A percentile compares a stretch with the other conserved stretches of the same genome.
phyloP scores from a whole-genome alignment of 2,329 filamentous ascomycete species.

The Aspergillus unguis region DNA sequence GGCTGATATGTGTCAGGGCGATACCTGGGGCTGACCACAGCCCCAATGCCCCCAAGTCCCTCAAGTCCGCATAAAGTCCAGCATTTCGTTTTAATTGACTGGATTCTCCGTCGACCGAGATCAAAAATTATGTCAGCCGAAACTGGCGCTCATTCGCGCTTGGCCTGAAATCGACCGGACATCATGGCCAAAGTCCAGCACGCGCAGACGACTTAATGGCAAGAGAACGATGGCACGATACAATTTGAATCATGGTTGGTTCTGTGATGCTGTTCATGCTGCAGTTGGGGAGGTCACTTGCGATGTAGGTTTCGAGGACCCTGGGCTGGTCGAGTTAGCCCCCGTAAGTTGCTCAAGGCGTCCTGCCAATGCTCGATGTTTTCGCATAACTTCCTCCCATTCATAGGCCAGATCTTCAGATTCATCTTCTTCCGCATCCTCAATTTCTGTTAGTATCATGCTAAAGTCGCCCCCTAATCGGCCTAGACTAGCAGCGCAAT shows the following conservation, averaged over 20 bases:
- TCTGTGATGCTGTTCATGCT: neutral
- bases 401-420: constrained; percentile 52
- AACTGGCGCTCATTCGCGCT: neutral
- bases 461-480: constrained; percentile 90
- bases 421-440: constrained; percentile 39
- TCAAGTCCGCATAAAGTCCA: neutral
- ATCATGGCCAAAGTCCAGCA: neutral
- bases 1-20: neutral
- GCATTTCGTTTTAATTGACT: no score
- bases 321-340: constrained; percentile 16
- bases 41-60: neutral
- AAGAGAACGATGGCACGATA: no score
- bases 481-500: constrained; percentile 87
- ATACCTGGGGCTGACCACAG: constrained; percentile 1
- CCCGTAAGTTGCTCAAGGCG: constrained; percentile 49
- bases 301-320: constrained; percentile 17
- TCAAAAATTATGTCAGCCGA: no score
- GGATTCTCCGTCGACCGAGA: no score
- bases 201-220: neutral
- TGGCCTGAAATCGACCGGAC: neutral
- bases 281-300: constrained; percentile 17
- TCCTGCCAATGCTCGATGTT: constrained; percentile 80
- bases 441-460: constrained; percentile 69
- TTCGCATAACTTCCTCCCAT: constrained; percentile 86
- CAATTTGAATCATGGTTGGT: neutral